Percentiles rank a stretch among this genome's conserved stretches.
Evolutionary conservation across 2,329 filamentous ascomycete genomes (phyloP).

Genomic region (Neocatenulostroma microsporum): DNA sequence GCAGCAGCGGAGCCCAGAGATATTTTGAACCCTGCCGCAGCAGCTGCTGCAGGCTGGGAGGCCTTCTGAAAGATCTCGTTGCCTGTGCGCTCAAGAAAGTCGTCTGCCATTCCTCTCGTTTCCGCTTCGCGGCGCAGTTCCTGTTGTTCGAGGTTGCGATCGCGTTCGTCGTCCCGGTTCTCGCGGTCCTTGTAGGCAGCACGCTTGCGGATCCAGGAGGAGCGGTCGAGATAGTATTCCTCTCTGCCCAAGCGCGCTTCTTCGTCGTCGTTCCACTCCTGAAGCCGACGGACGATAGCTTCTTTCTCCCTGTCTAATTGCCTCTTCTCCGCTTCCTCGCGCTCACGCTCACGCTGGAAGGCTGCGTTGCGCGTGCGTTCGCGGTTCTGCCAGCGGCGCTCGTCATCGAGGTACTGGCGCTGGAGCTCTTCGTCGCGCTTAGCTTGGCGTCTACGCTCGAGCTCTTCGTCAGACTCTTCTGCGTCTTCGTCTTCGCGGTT

Average conservation of each 20-base stretch:
- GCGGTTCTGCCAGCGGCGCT: conserved; percentile 83
- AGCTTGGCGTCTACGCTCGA: conserved; percentile 62
- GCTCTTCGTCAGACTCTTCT: conserved; percentile 77
- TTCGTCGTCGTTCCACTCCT: conserved; percentile 83
- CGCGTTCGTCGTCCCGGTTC: conserved; percentile 67
- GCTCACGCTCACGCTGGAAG: conserved; percentile 72
- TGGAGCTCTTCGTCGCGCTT: conserved; percentile 70
- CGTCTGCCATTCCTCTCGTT: conserved; percentile 77
- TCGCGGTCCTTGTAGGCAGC: conserved; percentile 66
- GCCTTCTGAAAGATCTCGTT: conserved; percentile 55
- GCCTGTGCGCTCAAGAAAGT: conserved; percentile 78
- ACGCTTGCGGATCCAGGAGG: conserved; percentile 76
- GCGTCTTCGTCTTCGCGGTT: conserved; percentile 76
- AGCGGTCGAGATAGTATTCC: conserved; percentile 81
- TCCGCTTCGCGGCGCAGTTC: conserved; percentile 67
- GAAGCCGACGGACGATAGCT: conserved; percentile 62
- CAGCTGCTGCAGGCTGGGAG: conserved; percentile 50
- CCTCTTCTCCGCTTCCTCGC: conserved; percentile 67
- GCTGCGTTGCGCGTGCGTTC: conserved; percentile 78
- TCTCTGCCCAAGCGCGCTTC: conserved; percentile 74
- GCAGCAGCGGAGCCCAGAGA: conserved; percentile 77
- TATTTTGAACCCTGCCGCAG: conserved; percentile 62
- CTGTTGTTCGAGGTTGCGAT: conserved; percentile 66
- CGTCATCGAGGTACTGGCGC: conserved; percentile 73
- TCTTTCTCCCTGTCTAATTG: conserved; percentile 57